A percentile compares a stretch with the other conserved stretches of the same genome.
These are phyloP conservation scores for Endocarpon pusillum DNA, from an alignment of 495 filamentous ascomycete species.

Conservation along the genomic window DNA sequence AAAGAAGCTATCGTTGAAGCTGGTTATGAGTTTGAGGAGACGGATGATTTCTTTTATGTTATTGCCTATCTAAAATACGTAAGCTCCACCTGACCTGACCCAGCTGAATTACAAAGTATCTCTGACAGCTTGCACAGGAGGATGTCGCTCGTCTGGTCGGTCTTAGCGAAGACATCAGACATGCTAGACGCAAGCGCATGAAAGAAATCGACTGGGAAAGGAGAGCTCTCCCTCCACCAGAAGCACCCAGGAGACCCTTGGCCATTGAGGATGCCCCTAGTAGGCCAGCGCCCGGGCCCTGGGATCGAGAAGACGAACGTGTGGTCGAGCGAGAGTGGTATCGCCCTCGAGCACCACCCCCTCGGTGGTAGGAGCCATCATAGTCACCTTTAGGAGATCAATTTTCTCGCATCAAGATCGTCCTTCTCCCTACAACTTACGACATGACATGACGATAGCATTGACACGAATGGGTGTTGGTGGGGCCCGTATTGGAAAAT, in stretches of 20 bases:
- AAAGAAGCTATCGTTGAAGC: slow-evolving; percentile 70
- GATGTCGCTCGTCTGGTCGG: slow-evolving; percentile 75
- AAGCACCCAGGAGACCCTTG: slow-evolving; percentile 1
- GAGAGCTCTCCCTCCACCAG: slow-evolving; percentile 26
- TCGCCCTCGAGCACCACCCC: no score
- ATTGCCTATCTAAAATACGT: slow-evolving; percentile 82
- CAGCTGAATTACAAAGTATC: slow-evolving; percentile 12
- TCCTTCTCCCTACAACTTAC: no score
- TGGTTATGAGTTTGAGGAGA: slow-evolving; percentile 88
- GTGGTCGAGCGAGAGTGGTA: neutral
- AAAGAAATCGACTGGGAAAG: slow-evolving; percentile 72
- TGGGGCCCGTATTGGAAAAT: no score
- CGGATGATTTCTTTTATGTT: slow-evolving; percentile 75
- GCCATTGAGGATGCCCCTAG: neutral
- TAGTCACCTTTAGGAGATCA: no score
- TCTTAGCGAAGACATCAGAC: slow-evolving; percentile 65
- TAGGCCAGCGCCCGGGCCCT: neutral
- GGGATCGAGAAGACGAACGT: neutral
- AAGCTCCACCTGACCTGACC: slow-evolving; percentile 22
- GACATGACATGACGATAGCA: no score
- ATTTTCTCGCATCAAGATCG: no score
- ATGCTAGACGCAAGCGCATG: slow-evolving; percentile 54
- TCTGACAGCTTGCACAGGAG: slow-evolving; percentile 34
- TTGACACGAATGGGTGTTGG: no score
- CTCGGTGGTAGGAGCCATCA: no score